These are phyloP conservation scores for Trichoderma semiorbis DNA, from an alignment of 2,329 filamentous ascomycete species.

Conservation along the genomic window DNA sequence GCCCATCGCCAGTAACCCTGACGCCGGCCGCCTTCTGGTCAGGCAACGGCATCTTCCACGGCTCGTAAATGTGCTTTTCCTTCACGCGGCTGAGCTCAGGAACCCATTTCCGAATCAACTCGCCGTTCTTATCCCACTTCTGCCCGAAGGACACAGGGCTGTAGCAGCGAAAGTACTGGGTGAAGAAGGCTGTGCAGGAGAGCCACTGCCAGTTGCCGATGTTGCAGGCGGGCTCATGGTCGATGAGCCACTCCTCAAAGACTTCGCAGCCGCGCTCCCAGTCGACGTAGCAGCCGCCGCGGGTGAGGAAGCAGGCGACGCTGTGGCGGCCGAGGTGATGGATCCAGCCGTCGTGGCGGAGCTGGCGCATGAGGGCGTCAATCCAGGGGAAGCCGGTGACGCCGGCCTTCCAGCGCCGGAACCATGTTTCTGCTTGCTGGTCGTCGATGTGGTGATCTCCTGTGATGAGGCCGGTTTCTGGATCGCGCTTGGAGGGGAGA, in stretches of 20 bases:
- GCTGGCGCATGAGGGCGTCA: slow-evolving; percentile 74
- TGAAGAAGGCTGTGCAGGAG: slow-evolving; percentile 70
- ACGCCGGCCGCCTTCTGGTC: slow-evolving; percentile 70
- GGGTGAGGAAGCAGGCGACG: slow-evolving; percentile 77
- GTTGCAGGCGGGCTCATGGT: slow-evolving; percentile 72
- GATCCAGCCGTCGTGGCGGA: slow-evolving; percentile 71
- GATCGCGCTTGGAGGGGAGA: slow-evolving; percentile 57
- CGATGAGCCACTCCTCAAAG: slow-evolving; percentile 72
- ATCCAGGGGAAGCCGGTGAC: slow-evolving; percentile 77
- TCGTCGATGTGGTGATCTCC: slow-evolving; percentile 63
- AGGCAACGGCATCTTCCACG: slow-evolving; percentile 66
- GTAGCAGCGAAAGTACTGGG: slow-evolving; percentile 69
- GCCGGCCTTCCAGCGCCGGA: slow-evolving; percentile 65
- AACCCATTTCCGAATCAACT: slow-evolving; percentile 61
- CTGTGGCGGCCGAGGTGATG: slow-evolving; percentile 74
- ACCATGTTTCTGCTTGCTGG: slow-evolving; percentile 59
- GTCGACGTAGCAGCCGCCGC: slow-evolving; percentile 72
- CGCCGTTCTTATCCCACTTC: slow-evolving; percentile 70
- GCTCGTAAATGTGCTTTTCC: slow-evolving; percentile 74
- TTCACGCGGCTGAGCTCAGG: slow-evolving; percentile 62
- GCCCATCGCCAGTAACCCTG: slow-evolving; percentile 53
- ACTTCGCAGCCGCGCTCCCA: slow-evolving; percentile 78
- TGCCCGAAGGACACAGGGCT: slow-evolving; percentile 67
- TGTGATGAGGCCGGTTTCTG: slow-evolving; percentile 45
- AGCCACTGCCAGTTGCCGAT: slow-evolving; percentile 78